Percentiles rank a stretch among this genome's conserved stretches.
Evolutionary conservation across 768 basidiomycete species (phyloP).

Genomic region (Boletus vinaceobasis): DNA sequence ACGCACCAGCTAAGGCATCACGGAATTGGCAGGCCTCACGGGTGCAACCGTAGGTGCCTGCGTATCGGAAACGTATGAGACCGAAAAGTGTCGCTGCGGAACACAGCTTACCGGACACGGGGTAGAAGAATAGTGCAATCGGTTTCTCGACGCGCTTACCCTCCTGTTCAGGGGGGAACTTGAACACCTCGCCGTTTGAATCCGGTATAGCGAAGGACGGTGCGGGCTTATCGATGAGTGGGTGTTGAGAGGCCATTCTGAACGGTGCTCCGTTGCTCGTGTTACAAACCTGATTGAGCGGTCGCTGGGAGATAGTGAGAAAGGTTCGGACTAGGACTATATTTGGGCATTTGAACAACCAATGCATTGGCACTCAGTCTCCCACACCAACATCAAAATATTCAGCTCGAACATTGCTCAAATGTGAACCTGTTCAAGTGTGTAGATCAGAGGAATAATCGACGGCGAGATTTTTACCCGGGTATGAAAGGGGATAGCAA

Average conservation of each 20-base stretch:
- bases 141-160: constrained; percentile 42
- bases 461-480: not conserved
- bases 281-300: not conserved
- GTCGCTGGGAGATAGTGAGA: not conserved
- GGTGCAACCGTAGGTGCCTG: constrained; percentile 76
- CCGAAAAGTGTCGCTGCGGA: constrained; percentile 1
- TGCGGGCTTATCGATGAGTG: constrained; percentile 60
- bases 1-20: constrained; percentile 66
- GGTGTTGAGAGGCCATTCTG: constrained; percentile 41
- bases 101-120: constrained; percentile 53
- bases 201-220: constrained; percentile 65
- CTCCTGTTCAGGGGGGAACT: constrained; percentile 54
- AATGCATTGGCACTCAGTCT: not conserved
- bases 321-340: not conserved
- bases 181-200: constrained; percentile 58
- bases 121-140: constrained; percentile 76
- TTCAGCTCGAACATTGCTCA: not conserved
- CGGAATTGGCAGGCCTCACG: constrained; percentile 81
- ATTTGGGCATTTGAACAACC: constrained; percentile 13
- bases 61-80: not conserved
- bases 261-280: not conserved
- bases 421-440: not conserved
- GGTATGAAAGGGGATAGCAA: no score
- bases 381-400: constrained; percentile 1
- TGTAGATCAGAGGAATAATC: not conserved